Evolutionary conservation across 345 rosid species (phyloP), one percentile per base, ranked within the genome.

Genomic region (Populus simonii): DNA sequence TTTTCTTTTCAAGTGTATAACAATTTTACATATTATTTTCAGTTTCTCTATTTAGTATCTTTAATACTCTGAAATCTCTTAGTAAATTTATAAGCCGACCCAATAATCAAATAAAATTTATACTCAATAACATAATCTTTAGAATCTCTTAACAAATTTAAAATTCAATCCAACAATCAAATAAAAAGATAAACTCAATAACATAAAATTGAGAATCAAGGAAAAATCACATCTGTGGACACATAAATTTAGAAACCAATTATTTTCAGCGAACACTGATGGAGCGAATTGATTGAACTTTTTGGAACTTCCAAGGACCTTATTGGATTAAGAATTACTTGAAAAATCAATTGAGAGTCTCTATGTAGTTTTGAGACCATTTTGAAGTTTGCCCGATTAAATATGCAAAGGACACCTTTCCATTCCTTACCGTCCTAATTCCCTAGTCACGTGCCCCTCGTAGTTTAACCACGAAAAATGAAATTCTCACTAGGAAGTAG

Each of bases 11-110:
- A 0, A 31, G 3, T 0, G 33, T 31, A 0, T 2, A 31, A 31
- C 3, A 31, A 31, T 31, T 31, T 2, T 31, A 31, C 33, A 31
- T 4, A 3, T 31, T 0, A 31, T 2, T 4, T 31, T 31, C 33
- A 31, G 0, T 31, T 4, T 31, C 1, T 2, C 3, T 3, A 31
- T 31, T 0, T 31, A 31, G 0, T 3, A 31, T 3, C 0, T 31
- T 3, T 0, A 31, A 31, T 4, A 2, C 43, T 39, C 0, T 39
- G 0, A 9, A 39, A 8, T 8, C 2, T 39, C 0, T 0, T 39
- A 39, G 9, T 2, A 39, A 39, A 9, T 39, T 39, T 39, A 7
- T 9, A 8, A 39, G 8, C 9, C 11, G 0, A 8, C 0, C 0
- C 2, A 39, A 39, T 0, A 0, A 39, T 39, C 0, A 39, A 39